Base-by-base conservation (phyloP, 805 yeast species). In the Zygotorulaspora danielsina region DNA sequence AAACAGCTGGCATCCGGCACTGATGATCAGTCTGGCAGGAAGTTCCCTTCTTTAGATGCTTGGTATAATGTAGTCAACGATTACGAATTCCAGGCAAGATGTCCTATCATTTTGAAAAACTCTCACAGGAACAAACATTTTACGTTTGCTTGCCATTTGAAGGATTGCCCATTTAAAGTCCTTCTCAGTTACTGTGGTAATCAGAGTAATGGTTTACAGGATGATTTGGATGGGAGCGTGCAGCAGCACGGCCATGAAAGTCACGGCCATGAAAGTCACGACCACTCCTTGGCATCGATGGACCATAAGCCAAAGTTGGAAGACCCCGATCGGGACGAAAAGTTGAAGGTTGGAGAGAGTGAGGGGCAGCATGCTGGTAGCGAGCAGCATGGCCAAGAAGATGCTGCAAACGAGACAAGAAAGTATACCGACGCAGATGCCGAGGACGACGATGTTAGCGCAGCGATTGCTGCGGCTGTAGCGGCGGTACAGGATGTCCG, bases 31-130 rank as follows among this genome's bases (percentile, higher is more conserved):
- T 26, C 48, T 16, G 55, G 55, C 13, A 49, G 45, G 19, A 54
- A 51, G 24, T 61, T 61, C 34, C 44, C 51, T 2, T 57, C 57
- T 30, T 40, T 61, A 31, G 57, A 56, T 17, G 52, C 55, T 13
- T 61, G 64, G 64, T 58, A 61, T 36, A 50, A 57, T 34, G 64
- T 57, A 22, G 55, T 61, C 26, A 58, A 60, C 36, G 65, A 61
- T 32, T 61, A 61, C 32, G 66, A 61, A 41, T 60, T 54, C 36
- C 63, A 61, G 38, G 57, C 64, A 4, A 35, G 64, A n/a, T 59
- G 63, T 30, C 66, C 66, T 2, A 57, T 60, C 19, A 60, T 61
- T 19, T 43, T 61, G 48, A 61, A 61, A 43, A 61, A 61, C 41
- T 60, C 65, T 8, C 66, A 61, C 36, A 50, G 56, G 30, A 58